A percentile compares a stretch with the other conserved stretches of the same genome.
phyloP scores from a whole-genome alignment of 1,139 yeast genomes.

The Zygotorulaspora mrakii region DNA sequence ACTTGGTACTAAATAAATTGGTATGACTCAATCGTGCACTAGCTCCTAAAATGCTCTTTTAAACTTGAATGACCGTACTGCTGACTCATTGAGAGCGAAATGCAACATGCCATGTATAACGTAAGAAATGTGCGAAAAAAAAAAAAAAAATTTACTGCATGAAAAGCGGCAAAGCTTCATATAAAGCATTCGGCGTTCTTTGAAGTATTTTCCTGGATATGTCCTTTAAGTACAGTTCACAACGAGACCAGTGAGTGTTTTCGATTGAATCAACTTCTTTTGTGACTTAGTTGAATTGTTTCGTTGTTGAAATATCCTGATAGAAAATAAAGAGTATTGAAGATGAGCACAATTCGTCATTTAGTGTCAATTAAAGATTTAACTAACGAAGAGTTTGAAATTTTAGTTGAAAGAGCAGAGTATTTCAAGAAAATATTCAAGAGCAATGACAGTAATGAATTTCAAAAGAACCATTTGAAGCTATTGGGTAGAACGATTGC shows the following conservation, averaged over 20 bases:
- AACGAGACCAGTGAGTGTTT: slow-evolving; percentile 20
- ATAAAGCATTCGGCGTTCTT: slow-evolving; percentile 4
- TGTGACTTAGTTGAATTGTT: no score
- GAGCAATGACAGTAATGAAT: slow-evolving; percentile 44
- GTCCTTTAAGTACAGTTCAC: slow-evolving; percentile 32
- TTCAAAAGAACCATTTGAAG: slow-evolving; percentile 50
- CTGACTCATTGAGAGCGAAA: slow-evolving; percentile 1
- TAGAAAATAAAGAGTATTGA: not conserved
- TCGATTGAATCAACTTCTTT: slow-evolving; percentile 5
- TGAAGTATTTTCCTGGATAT: not conserved
- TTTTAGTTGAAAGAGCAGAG: slow-evolving; percentile 65
- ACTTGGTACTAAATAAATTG: slow-evolving; percentile 1
- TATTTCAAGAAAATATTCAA: slow-evolving; percentile 56
- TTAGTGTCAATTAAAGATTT: slow-evolving; percentile 76
- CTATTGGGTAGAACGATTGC: slow-evolving; percentile 80
- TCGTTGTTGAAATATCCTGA: no score
- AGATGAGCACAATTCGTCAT: slow-evolving; percentile 47
- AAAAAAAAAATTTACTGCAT: slow-evolving; percentile 2
- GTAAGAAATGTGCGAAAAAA: slow-evolving; percentile 1
- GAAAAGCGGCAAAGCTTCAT: slow-evolving; percentile 1
- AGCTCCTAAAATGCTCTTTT: no score
- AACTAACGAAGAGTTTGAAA: slow-evolving; percentile 60
- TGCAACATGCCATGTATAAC: not conserved
- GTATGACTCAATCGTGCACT: not conserved
- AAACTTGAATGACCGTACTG: no score